These are phyloP conservation scores for Russula griseocarnosa DNA, from an alignment of 768 basidiomycete genomes.

Conservation along the genomic window DNA sequence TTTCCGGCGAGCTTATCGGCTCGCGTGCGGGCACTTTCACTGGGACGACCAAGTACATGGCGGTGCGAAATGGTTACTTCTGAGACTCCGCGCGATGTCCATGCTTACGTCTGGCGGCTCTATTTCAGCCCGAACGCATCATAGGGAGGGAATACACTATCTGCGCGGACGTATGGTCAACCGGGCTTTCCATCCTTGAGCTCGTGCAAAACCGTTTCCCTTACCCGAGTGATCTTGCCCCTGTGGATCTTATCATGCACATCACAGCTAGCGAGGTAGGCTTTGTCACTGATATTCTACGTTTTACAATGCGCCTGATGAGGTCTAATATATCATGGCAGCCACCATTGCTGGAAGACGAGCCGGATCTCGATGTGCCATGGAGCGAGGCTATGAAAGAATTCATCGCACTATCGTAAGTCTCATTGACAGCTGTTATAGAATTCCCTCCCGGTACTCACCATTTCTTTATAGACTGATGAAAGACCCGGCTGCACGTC, in stretches of 20 bases:
- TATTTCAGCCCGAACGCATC: constrained; percentile 76
- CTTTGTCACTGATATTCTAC: neutral
- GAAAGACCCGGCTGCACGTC: constrained; percentile 58
- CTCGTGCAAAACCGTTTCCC: constrained; percentile 87
- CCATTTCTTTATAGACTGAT: constrained; percentile 46
- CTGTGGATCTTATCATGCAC: constrained; percentile 82
- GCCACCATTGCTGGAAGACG: constrained; percentile 71
- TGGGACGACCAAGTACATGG: constrained; percentile 94
- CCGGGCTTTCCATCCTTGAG: constrained; percentile 86
- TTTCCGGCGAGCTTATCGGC: constrained; percentile 86
- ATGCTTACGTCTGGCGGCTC: neutral
- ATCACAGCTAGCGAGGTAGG: constrained; percentile 68
- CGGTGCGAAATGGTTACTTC: constrained; percentile 45
- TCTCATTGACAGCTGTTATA: constrained; percentile 6
- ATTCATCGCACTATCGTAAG: constrained; percentile 75
- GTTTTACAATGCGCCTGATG: neutral
- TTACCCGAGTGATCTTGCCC: constrained; percentile 77
- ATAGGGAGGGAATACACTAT: constrained; percentile 85
- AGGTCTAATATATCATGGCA: constrained; percentile 31
- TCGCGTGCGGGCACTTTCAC: constrained; percentile 88
- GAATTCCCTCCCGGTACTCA: neutral
- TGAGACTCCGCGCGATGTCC: neutral
- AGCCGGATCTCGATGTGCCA: constrained; percentile 39
- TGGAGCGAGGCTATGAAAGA: constrained; percentile 84
- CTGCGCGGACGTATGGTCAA: constrained; percentile 92